phyloP scores from a whole-genome alignment of 2,329 filamentous ascomycete genomes.

The Colletotrichum tabaci region DNA sequence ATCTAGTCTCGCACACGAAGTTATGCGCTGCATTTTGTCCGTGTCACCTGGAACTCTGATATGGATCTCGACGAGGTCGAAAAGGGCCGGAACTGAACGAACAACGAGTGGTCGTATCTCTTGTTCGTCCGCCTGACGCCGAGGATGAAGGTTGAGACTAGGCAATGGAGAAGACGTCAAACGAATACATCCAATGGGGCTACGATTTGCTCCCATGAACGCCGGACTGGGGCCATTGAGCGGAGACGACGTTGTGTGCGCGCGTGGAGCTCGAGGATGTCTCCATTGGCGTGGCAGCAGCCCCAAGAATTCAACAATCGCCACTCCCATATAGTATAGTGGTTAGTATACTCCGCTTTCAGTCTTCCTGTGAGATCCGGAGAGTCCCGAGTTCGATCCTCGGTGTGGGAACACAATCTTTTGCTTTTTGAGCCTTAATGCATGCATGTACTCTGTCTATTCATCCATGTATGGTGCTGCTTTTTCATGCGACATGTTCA shows the following conservation, averaged over 20 bases:
- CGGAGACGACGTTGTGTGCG: no score
- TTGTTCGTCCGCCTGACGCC: no score
- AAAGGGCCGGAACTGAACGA: neutral
- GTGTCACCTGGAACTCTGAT: neutral
- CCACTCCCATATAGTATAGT: constrained; percentile 38
- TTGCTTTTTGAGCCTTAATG: neutral
- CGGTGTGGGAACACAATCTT: constrained; percentile 16
- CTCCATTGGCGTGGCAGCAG: no score
- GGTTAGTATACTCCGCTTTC: constrained; percentile 42
- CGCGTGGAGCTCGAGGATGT: no score
- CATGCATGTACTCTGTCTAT: no score
- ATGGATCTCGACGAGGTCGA: neutral
- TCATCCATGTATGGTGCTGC: no score
- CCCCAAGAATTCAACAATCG: neutral
- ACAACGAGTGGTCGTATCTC: neutral
- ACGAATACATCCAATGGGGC: no score
- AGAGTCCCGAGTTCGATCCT: constrained; percentile 39
- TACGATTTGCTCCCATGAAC: no score
- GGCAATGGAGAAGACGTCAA: no score
- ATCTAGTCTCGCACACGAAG: neutral
- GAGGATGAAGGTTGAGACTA: neutral
- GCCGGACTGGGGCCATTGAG: no score
- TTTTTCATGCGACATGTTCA: no score
- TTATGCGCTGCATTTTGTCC: neutral
- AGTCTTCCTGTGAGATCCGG: constrained; percentile 1